phyloP scores from a whole-genome alignment of 1,284 basidiomycete genomes.

The Sporisorium exsertum region DNA sequence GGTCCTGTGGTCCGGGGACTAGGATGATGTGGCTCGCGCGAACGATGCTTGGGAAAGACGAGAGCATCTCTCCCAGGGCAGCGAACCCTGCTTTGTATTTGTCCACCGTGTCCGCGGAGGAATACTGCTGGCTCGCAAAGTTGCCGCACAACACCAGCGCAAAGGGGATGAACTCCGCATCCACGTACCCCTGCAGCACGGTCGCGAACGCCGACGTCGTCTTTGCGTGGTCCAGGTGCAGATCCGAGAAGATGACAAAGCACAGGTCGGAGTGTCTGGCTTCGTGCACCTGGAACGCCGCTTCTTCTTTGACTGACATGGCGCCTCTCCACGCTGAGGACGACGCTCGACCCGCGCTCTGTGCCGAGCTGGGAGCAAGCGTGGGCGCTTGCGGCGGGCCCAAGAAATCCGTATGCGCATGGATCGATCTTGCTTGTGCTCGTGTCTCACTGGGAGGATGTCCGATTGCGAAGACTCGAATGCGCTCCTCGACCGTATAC shows the following conservation, averaged over 20 bases:
- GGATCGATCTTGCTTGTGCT: conserved; percentile 44
- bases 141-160: conserved; percentile 94
- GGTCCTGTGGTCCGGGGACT: conserved; percentile 91
- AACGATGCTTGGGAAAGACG: conserved; percentile 81
- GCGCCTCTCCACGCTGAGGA: conserved; percentile 73
- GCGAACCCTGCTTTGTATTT: conserved; percentile 75
- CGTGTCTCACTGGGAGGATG: conserved; percentile 79
- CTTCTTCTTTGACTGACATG: conserved; percentile 91
- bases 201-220: conserved; percentile 82
- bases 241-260: conserved; percentile 91
- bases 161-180: conserved; percentile 81
- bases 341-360: conserved; percentile 7
- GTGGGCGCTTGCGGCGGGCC: conserved; percentile 74
- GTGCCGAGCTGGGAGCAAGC: conserved; percentile 6
- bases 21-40: conserved; percentile 88
- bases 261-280: conserved; percentile 73
- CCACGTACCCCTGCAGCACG: conserved; percentile 91
- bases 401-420: conserved; percentile 74
- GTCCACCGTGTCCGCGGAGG: conserved; percentile 81
- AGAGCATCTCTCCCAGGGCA: conserved; percentile 83
- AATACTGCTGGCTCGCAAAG: conserved; percentile 82
- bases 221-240: conserved; percentile 90
- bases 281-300: conserved; percentile 71
- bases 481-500: conserved; percentile 89
- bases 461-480: conserved; percentile 91